Conservation (phyloP, 108 stramenopile genomes). For the Nitzschia putrida region DNA sequence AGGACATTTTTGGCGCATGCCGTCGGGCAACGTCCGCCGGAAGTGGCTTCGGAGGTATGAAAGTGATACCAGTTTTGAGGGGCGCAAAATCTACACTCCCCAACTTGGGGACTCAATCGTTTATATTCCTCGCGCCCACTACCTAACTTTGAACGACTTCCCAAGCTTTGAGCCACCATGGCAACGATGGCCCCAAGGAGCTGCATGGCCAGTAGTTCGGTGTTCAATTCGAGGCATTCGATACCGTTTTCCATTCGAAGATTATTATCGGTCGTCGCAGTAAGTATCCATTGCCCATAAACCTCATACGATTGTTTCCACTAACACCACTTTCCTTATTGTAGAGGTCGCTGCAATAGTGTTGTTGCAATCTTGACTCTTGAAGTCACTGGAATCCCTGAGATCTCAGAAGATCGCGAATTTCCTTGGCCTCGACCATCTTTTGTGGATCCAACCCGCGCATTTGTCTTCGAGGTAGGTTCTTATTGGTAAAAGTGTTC, state of each 20-base stretch:
- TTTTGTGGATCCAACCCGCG: slow-evolving; percentile 59
- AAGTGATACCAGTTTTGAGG: slow-evolving; percentile 51
- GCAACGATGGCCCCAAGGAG: slow-evolving; percentile 70
- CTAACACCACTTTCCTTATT: slow-evolving; percentile 1
- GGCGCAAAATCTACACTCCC: slow-evolving; percentile 66
- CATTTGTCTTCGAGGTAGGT: slow-evolving; percentile 69
- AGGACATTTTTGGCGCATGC: slow-evolving; percentile 67
- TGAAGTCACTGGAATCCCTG: slow-evolving; percentile 77
- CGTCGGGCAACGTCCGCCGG: slow-evolving; percentile 38
- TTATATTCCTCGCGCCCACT: slow-evolving; percentile 84
- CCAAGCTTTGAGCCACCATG: slow-evolving; percentile 69
- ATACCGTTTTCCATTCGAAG: slow-evolving; percentile 80
- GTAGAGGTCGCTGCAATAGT: slow-evolving; percentile 41
- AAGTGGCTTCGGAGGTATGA: slow-evolving; percentile 68
- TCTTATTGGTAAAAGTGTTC: background rate
- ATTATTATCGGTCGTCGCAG: slow-evolving; percentile 45
- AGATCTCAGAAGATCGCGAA: slow-evolving; percentile 51
- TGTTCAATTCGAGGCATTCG: slow-evolving; percentile 70
- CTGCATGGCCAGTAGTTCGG: slow-evolving; percentile 77
- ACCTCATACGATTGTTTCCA: background rate
- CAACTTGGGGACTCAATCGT: slow-evolving; percentile 88
- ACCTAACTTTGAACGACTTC: slow-evolving; percentile 62
- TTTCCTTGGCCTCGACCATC: slow-evolving; percentile 75
- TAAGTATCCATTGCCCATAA: slow-evolving; percentile 8
- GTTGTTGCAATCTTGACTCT: slow-evolving; percentile 79